These are phyloP conservation scores for Lanmaoa rubissima DNA, from an alignment of 768 basidiomycete genomes.

Conservation along the genomic window DNA sequence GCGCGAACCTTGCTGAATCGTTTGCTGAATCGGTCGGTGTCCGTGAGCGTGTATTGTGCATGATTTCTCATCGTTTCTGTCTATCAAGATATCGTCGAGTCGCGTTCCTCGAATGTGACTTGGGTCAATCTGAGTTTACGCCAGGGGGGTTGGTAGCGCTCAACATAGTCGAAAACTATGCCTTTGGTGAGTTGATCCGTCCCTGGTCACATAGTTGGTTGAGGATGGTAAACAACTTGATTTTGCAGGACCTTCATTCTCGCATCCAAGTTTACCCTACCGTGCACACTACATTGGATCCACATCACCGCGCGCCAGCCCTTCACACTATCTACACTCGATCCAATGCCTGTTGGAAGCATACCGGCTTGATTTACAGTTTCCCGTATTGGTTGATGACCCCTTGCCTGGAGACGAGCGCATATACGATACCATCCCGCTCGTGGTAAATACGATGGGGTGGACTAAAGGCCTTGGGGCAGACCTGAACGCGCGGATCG, in stretches of 20 bases:
- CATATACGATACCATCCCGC: slow-evolving; percentile 62
- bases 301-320: slow-evolving; percentile 72
- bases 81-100: slow-evolving; percentile 66
- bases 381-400: slow-evolving; percentile 33
- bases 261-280: slow-evolving; percentile 71
- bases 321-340: slow-evolving; percentile 70
- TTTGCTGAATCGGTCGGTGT: slow-evolving; percentile 52
- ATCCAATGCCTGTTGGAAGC: slow-evolving; percentile 64
- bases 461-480: slow-evolving; percentile 94
- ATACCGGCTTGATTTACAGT: slow-evolving; percentile 69
- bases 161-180: slow-evolving; percentile 60
- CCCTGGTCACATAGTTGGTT: not conserved
- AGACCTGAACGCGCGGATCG: slow-evolving; percentile 70
- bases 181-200: slow-evolving; percentile 57
- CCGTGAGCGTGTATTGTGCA: not conserved
- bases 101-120: slow-evolving; percentile 89
- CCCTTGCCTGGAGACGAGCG: slow-evolving; percentile 34
- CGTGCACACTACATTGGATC: slow-evolving; percentile 82
- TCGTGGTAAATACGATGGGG: slow-evolving; percentile 95
- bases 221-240: not conserved
- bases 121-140: slow-evolving; percentile 93
- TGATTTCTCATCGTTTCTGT: not conserved
- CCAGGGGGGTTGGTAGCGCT: slow-evolving; percentile 84
- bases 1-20: slow-evolving; percentile 70
- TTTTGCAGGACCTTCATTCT: slow-evolving; percentile 76